Conservation (phyloP, 1,284 basidiomycete species). For the Pulveroboletus sp. region DNA sequence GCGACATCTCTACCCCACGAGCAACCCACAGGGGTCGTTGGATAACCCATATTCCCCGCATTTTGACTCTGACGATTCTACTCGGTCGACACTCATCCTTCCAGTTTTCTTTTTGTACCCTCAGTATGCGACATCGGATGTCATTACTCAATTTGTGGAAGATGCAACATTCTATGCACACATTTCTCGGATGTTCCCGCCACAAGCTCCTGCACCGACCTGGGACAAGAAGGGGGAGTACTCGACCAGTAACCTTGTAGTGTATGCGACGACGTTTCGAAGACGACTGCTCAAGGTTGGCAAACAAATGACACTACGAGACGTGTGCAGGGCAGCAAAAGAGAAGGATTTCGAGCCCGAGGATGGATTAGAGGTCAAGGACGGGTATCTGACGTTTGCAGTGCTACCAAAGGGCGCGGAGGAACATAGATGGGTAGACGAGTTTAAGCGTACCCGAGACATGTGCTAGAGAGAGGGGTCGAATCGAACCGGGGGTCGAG, state of each 20-base stretch:
- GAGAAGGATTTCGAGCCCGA: conserved; percentile 57
- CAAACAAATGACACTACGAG: conserved; percentile 80
- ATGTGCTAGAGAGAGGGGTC: no score
- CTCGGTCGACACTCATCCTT: conserved; percentile 65
- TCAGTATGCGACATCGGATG: conserved; percentile 84
- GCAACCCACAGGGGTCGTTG: conserved; percentile 57
- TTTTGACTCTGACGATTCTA: conserved; percentile 64
- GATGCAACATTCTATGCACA: conserved; percentile 82
- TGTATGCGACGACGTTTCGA: conserved; percentile 82
- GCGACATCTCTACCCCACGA: conserved; percentile 61
- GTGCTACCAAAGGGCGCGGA: conserved; percentile 83
- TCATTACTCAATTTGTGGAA: conserved; percentile 86
- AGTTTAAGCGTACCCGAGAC: conserved; percentile 71
- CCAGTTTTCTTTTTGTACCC: conserved; percentile 95
- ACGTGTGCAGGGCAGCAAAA: conserved; percentile 69
- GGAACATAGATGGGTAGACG: conserved; percentile 87
- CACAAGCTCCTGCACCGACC: conserved; percentile 56
- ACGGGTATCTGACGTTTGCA: conserved; percentile 84
- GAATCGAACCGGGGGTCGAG: no score
- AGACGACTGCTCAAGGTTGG: conserved; percentile 87
- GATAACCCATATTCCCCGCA: conserved; percentile 58
- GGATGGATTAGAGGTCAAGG: conserved; percentile 86
- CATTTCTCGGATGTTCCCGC: conserved; percentile 82
- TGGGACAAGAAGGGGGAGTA: conserved; percentile 87
- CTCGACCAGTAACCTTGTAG: conserved; percentile 60